Conservation (phyloP, 2,329 filamentous ascomycete species). For the Dactylellina drechsleri region DNA sequence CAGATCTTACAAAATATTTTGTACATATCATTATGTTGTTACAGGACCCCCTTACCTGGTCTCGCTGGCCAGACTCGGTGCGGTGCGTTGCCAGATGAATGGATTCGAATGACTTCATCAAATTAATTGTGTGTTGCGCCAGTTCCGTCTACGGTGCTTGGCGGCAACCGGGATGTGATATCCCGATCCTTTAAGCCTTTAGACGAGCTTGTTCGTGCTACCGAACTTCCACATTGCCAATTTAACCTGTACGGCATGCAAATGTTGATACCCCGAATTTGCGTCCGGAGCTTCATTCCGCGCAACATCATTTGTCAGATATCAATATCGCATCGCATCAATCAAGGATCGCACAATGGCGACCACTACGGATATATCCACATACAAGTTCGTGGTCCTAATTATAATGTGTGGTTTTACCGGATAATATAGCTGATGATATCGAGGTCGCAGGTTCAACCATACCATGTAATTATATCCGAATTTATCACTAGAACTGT, state of each 20-base stretch:
- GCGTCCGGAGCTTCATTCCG: constrained; percentile 22
- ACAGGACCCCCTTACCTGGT: too few relatives aligned
- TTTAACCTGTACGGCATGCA: too few relatives aligned
- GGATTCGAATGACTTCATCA: neutral
- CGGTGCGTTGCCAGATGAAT: too few relatives aligned
- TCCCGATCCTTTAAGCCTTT: neutral
- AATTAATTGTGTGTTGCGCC: constrained; percentile 8
- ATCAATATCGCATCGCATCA: neutral
- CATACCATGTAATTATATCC: constrained; percentile 56
- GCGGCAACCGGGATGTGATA: neutral
- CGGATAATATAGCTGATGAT: constrained; percentile 21
- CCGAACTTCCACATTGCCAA: neutral
- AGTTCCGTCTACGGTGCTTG: neutral
- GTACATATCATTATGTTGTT: too few relatives aligned
- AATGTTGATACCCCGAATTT: constrained; percentile 34
- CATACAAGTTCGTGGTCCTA: constrained; percentile 69
- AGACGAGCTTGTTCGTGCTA: constrained; percentile 6
- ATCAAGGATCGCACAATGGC: constrained; percentile 62
- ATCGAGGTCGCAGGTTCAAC: constrained; percentile 46
- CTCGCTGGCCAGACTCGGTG: too few relatives aligned
- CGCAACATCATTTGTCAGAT: too few relatives aligned
- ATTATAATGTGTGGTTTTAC: constrained; percentile 12
- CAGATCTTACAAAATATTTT: too few relatives aligned
- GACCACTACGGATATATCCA: constrained; percentile 69
- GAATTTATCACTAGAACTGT: neutral